phyloP scores from a whole-genome alignment of 208 protist species.

The Crithidia acanthocephali region DNA sequence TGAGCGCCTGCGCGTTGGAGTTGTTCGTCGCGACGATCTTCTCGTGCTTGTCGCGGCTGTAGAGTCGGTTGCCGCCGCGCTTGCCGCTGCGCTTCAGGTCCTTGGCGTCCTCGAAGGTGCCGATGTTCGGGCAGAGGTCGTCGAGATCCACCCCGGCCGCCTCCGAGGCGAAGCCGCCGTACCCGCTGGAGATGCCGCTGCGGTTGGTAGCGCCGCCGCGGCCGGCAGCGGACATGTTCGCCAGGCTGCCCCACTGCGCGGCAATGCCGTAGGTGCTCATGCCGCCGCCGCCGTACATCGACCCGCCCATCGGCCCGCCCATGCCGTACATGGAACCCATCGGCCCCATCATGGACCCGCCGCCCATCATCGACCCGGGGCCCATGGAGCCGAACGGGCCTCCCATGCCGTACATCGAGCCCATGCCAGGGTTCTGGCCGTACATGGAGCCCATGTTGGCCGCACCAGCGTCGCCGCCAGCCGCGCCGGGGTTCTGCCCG shows the following conservation, averaged over 20 bases:
- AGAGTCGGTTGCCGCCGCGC: slow-evolving; percentile 72
- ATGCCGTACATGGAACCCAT: slow-evolving; percentile 33
- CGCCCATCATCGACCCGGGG: slow-evolving; percentile 30
- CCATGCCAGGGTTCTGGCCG: slow-evolving; percentile 30
- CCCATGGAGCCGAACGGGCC: slow-evolving; percentile 23
- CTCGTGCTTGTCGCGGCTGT: slow-evolving; percentile 58
- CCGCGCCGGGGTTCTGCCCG: slow-evolving; percentile 1
- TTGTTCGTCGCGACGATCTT: slow-evolving; percentile 44
- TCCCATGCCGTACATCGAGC: slow-evolving; percentile 39
- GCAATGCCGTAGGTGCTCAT: slow-evolving; percentile 55
- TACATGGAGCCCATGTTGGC: slow-evolving; percentile 16
- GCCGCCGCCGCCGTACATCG: slow-evolving; percentile 43
- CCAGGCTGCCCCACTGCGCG: slow-evolving; percentile 67
- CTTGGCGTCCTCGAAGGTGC: slow-evolving; percentile 51
- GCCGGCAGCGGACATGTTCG: slow-evolving; percentile 42
- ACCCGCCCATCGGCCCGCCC: slow-evolving; percentile 17
- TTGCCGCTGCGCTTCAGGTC: slow-evolving; percentile 65
- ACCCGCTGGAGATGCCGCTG: slow-evolving; percentile 42
- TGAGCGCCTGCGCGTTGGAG: slow-evolving; percentile 43
- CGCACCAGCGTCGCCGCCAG: neutral
- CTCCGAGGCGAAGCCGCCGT: slow-evolving; percentile 50
- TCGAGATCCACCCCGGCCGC: slow-evolving; percentile 31
- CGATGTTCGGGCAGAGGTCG: slow-evolving; percentile 61
- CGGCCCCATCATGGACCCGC: slow-evolving; percentile 14
- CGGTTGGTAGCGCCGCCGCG: slow-evolving; percentile 22